Base-by-base conservation (phyloP, 108 stramenopile species). In the Asterionellopsis glacialis region DNA sequence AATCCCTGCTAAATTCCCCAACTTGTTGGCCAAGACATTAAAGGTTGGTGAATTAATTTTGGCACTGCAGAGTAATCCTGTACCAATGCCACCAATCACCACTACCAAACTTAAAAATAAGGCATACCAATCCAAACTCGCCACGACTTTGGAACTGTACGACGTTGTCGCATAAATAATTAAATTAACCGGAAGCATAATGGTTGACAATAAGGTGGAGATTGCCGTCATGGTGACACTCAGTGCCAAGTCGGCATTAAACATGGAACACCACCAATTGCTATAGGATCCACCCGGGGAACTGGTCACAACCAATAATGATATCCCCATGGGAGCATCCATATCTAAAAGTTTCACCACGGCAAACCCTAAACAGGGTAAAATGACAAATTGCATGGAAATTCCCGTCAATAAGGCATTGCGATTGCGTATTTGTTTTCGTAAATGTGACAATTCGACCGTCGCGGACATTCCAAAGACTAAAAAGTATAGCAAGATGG, bases 171-270 rank as follows among this genome's bases (percentile, higher is more conserved):
- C 72, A 57, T 94, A 96, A 41, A 96, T 45, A 24, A 90, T 52
- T 3, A 96, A 69, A 64, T 96, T 96, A 26, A 83, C 51, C 4
- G 95, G 95, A 48, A 96, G 81, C 72, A 94, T 77, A 21, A 91
- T 51, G 40, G 81, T 73, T 22, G 81, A 81, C 12, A 90, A 48
- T 22, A 91, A 57, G 19, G 95, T 96, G 19, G 89, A 91, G 44
- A 92, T 84, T 19, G 89, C 81, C 6, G 95, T 96, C 92, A 96
- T 96, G 49, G 95, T 89, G 9, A 96, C 56, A 40, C 71, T 74
- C 52, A 96, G 68, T 13, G 92, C 90, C 38, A 96, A 74, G 24
- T 93, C 84, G 0, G 78, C 83, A 59, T 84, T 84, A 64, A 84
- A 84, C 48, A 84, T 45, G 64, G 69, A 71, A 44, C 83, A 84